Percentiles rank a stretch among this genome's conserved stretches.
These are phyloP conservation scores for Pluteus cervinus DNA, from an alignment of 768 basidiomycete genomes.

Conservation along the genomic window DNA sequence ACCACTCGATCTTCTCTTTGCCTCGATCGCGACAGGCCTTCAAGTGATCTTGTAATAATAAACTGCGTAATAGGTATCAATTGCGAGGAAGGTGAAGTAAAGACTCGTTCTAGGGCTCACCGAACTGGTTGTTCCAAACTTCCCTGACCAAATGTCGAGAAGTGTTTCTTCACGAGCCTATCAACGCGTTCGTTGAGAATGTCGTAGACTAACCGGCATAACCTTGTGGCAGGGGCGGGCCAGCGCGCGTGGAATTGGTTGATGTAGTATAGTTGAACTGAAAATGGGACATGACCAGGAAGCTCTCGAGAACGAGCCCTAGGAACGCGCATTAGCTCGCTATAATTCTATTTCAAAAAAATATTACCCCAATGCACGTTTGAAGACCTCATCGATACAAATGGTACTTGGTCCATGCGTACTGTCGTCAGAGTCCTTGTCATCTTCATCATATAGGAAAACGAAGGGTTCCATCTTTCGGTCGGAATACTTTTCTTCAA, in stretches of 20 bases:
- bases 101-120: no score
- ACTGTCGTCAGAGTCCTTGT: conserved; percentile 8
- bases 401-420: not conserved
- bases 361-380: conserved; percentile 13
- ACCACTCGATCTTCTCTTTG: conserved; percentile 30
- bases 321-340: not conserved
- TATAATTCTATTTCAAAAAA: not conserved
- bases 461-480: conserved; percentile 10
- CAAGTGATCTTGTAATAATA: conserved; percentile 3
- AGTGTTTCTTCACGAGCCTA: conserved; percentile 1
- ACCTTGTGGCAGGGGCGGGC: not conserved
- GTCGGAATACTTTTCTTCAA: conserved; percentile 16
- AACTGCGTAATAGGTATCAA: not conserved
- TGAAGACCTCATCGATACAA: conserved; percentile 20
- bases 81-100: no score
- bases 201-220: conserved; percentile 1
- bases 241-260: conserved; percentile 1
- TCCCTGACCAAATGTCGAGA: conserved; percentile 2
- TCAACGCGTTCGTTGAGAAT: not conserved
- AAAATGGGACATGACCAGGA: conserved; percentile 3
- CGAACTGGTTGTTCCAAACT: not conserved
- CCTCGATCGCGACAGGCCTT: not conserved
- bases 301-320: not conserved
- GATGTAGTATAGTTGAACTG: conserved; percentile 4
- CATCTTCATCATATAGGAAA: conserved; percentile 17